A percentile compares a stretch with the other conserved stretches of the same genome.
Evolutionary conservation across 345 rosid genomes (phyloP).

Genomic region (Capsella bursapastoris): DNA sequence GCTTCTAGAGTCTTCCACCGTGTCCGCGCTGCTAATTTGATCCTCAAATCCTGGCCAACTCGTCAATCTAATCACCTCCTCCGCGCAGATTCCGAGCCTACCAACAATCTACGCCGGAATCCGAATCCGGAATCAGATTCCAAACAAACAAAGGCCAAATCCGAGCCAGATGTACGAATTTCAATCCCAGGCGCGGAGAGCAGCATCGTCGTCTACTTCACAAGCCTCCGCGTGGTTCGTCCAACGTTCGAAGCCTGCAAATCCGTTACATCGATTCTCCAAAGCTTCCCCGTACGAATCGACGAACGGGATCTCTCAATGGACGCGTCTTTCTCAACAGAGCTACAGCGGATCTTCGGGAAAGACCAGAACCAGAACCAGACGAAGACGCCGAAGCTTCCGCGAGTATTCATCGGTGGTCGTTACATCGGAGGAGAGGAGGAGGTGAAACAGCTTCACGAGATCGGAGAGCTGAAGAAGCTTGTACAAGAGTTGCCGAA

Average conservation of each 20-base stretch:
- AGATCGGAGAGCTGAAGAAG: constrained; percentile 87
- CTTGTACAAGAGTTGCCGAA: constrained; percentile 61
- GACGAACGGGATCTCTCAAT: constrained; percentile 92
- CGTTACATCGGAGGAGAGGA: constrained; percentile 86
- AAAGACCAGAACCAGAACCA: constrained; percentile 20
- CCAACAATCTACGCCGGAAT: not conserved
- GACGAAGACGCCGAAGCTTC: constrained; percentile 51
- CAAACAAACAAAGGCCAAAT: not conserved
- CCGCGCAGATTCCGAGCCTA: constrained; percentile 31
- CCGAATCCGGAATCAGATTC: constrained; percentile 31
- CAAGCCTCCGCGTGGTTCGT: constrained; percentile 79
- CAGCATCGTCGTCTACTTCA: constrained; percentile 79
- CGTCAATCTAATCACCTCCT: constrained; percentile 35
- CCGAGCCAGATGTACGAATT: constrained; percentile 44
- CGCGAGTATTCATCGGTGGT: constrained; percentile 84
- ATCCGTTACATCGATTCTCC: constrained; percentile 66
- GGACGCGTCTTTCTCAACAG: constrained; percentile 68
- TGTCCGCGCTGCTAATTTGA: constrained; percentile 53
- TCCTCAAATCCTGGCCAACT: constrained; percentile 56
- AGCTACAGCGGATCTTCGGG: constrained; percentile 51
- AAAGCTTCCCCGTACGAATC: constrained; percentile 65
- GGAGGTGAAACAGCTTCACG: constrained; percentile 76
- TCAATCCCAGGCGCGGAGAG: constrained; percentile 56
- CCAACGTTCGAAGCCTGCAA: constrained; percentile 81
- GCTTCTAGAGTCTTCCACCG: constrained; percentile 64